Base-by-base conservation (phyloP, 139 green algal genomes). In the Ettlia oleoabundans region DNA sequence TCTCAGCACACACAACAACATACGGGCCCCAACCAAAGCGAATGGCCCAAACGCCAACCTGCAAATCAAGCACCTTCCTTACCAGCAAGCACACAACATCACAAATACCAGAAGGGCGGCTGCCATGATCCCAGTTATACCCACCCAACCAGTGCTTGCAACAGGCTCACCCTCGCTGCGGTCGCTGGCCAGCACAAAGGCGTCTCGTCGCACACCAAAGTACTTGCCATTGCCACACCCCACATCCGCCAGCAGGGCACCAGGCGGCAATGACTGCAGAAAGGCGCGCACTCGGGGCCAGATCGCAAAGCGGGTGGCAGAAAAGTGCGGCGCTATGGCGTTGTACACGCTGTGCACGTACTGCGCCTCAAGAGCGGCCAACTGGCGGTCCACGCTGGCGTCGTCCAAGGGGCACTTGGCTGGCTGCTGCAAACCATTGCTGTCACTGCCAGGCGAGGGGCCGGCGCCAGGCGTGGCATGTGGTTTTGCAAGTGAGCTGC, bases 221-320 rank as follows among this genome's bases (percentile, higher is more conserved):
- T 98, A 98, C 90, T 99, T 99, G 53, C 97, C 97, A 85, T 99
- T 99, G 65, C 97, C 97, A 84, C 96, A 99, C 0, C 97, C 97
- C 43, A 98, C 92, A 80, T 99, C 97, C 2, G 90, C 94, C 15
- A 98, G 86, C 32, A 98, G 38, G 32, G 81, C 86, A 6, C 90
- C 89, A 0, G 72, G 26, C 0, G 91, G 83, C 42, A 99, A 86
- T 18, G 53, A 35, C 24, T 96, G 85, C 0, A 99, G 84, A 83
- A 99, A 99, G 26, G 82, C 68, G 0, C 89, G 84, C 21, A 99
- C 96, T 77, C 91, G 80, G 30, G 94, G 93, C 97, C 97, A 99
- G 22, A 98, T 86, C 15, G 95, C 93, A 90, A 97, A 96, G 41
- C 91, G 87, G 1, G 97, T 99, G 19, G 94, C 83, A 65, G 90